Percentiles rank a stretch among this genome's conserved stretches.
Evolutionary conservation across 352 stramenopile species (phyloP).

Genomic region (Nothophytophthora sp.): DNA sequence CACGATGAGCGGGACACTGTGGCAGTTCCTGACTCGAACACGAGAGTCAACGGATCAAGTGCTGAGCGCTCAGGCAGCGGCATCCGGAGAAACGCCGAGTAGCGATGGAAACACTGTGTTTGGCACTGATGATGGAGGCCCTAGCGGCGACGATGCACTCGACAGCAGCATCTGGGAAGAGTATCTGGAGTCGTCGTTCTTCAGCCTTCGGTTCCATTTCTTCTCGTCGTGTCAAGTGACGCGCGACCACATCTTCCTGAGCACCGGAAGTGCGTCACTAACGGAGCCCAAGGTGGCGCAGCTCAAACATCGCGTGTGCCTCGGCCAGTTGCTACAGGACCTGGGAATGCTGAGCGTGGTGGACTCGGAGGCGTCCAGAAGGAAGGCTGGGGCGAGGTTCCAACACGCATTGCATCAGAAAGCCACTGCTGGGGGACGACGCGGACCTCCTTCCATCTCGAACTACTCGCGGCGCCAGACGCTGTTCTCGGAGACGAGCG

Average conservation of each 20-base stretch:
- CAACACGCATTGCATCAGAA: conserved; percentile 35
- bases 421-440: background rate
- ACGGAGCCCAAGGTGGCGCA: conserved; percentile 59
- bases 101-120: background rate
- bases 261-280: conserved; percentile 62
- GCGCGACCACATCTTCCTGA: conserved; percentile 72
- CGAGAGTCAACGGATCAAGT: conserved; percentile 27
- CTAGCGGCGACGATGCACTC: background rate
- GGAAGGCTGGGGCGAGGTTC: conserved; percentile 27
- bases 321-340: conserved; percentile 67
- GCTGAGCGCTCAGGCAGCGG: background rate
- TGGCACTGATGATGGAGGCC: background rate
- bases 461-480: conserved; percentile 45
- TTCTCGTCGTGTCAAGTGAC: conserved; percentile 79
- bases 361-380: conserved; percentile 26
- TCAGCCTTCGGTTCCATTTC: conserved; percentile 67
- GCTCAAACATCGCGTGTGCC: conserved; percentile 60
- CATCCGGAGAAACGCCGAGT: background rate
- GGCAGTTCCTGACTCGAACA: conserved; percentile 42
- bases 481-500: conserved; percentile 42
- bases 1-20: conserved; percentile 46
- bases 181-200: conserved; percentile 72
- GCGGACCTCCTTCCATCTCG: conserved; percentile 17
- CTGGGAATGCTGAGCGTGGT: conserved; percentile 55
- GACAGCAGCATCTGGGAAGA: conserved; percentile 47